Percentiles rank a stretch among this genome's conserved stretches.
Evolutionary conservation across 1,139 yeast genomes (phyloP).

Genomic region (Yamadazyma atlantica): DNA sequence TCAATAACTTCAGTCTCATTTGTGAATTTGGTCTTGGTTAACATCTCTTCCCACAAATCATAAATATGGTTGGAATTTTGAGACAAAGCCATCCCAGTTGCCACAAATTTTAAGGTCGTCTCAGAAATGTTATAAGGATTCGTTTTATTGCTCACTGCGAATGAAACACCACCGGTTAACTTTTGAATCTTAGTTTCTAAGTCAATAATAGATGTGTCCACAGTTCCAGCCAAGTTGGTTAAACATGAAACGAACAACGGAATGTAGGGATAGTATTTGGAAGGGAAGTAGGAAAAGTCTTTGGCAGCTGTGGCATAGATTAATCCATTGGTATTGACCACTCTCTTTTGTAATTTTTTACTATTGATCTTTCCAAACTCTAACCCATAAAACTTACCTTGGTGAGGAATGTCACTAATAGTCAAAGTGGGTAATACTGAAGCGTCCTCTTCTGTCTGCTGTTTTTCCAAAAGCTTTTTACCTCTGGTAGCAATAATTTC

Average conservation of each 20-base stretch:
- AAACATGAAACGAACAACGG: constrained; percentile 80
- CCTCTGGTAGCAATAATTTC: constrained; percentile 63
- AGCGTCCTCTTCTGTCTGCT: constrained; percentile 68
- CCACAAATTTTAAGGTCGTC: constrained; percentile 46
- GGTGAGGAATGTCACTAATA: constrained; percentile 67
- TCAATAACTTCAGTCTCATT: constrained; percentile 45
- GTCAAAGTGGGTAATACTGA: constrained; percentile 78
- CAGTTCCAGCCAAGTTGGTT: constrained; percentile 81
- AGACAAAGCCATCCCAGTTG: constrained; percentile 72
- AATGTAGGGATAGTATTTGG: constrained; percentile 61
- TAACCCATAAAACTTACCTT: constrained; percentile 43
- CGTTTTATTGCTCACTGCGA: constrained; percentile 56
- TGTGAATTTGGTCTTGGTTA: constrained; percentile 66
- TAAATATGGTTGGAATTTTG: constrained; percentile 61
- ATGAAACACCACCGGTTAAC: constrained; percentile 79
- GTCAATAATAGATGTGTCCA: constrained; percentile 64
- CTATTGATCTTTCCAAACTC: constrained; percentile 23
- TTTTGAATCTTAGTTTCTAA: constrained; percentile 83
- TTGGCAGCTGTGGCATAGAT: constrained; percentile 66
- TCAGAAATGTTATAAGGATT: constrained; percentile 50
- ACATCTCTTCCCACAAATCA: constrained; percentile 65
- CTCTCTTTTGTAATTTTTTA: constrained; percentile 41
- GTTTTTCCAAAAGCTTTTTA: constrained; percentile 56
- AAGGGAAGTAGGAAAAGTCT: constrained; percentile 56
- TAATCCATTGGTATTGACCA: constrained; percentile 72